Percentiles rank a stretch among this genome's conserved stretches.
phyloP scores from a whole-genome alignment of 1,284 basidiomycete species.

The Fereydounia khargensis region DNA sequence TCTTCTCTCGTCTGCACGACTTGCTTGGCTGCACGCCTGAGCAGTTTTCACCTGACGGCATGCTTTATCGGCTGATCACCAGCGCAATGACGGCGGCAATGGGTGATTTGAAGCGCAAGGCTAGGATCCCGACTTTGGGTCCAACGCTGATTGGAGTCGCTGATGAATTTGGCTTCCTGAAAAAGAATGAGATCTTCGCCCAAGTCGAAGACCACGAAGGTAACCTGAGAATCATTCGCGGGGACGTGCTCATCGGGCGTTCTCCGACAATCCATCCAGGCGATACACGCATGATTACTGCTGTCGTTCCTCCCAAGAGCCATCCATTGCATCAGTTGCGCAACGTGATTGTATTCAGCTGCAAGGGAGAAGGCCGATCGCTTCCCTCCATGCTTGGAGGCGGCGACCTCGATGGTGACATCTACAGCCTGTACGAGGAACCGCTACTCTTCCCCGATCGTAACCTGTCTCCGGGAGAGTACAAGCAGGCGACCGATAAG shows the following conservation, averaged over 20 bases:
- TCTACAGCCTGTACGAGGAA: constrained; percentile 61
- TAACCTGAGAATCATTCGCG: constrained; percentile 7
- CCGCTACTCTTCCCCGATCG: constrained; percentile 62
- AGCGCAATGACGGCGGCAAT: constrained; percentile 17
- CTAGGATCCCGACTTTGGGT: constrained; percentile 11
- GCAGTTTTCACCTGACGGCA: constrained; percentile 4
- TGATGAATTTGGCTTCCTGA: constrained; percentile 21
- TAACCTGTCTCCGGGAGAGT: constrained; percentile 63
- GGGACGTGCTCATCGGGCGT: constrained; percentile 26
- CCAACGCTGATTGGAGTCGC: constrained; percentile 19
- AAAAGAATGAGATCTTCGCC: constrained; percentile 24
- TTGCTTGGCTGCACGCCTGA: constrained; percentile 8
- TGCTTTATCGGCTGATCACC: constrained; percentile 12
- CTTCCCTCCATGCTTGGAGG: constrained; percentile 30
- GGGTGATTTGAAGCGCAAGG: constrained; percentile 22
- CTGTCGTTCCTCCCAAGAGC: constrained; percentile 12
- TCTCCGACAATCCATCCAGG: constrained; percentile 34
- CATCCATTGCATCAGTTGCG: constrained; percentile 23
- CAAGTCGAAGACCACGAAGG: constrained; percentile 11
- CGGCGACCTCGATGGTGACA: constrained; percentile 34
- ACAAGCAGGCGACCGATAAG: constrained; percentile 62
- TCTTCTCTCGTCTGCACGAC: constrained; percentile 16
- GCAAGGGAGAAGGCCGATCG: constrained; percentile 5
- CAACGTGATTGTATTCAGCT: constrained; percentile 33
- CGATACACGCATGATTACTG: constrained; percentile 22